Base-by-base conservation (phyloP, 2,329 filamentous ascomycete genomes). In the Apiospora pterosperma region DNA sequence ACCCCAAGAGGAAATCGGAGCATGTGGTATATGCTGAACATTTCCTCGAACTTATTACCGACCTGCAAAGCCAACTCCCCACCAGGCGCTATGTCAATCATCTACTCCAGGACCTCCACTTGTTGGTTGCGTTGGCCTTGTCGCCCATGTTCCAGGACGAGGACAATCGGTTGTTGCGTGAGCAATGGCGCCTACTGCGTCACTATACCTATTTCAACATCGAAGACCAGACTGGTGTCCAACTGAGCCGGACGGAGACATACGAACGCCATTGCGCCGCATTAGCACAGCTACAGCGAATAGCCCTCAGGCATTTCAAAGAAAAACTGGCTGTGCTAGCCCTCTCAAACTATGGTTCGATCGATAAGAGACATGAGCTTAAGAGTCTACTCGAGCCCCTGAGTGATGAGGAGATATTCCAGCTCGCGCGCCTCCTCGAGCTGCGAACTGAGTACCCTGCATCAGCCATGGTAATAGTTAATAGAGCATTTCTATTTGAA, bases 61-160 rank as follows among this genome's bases (percentile, higher is more conserved):
- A 99, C 75, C 80, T 99, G 23, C 89, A 96, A 76, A 97, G 95
- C 72, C 96, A 99, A 76, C 82, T 98, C 59, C 96, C 96, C 0
- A 99, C 96, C 4, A 85, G 96, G 70, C 88, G 96, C 76, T 98
- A 98, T 75, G 92, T 97, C 74, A 97, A 97, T 76, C 89, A 92
- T 1, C 80, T 99, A 48, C 78, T 98, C 16, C 89, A 91, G 71
- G 95, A 99, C 74, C 81, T 98, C 58, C 93, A 98, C 74, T 78
- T 97, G 25, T 78, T 97, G 34, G 83, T 95, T 1, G 87, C 91
- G 11, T 88, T 97, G 71, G 86, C 85, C 59, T 80, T 97, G 21
- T 97, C 95, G 1, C 90, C 91, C 1, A 79, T 95, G 72, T 96
- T 90, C 72, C 88, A 89, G 64, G 86, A 90, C 64, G 89, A 92